A percentile compares a stretch with the other conserved stretches of the same genome.
Conservation (phyloP, 805 yeast genomes). For the Metschnikowia cubensis region DNA sequence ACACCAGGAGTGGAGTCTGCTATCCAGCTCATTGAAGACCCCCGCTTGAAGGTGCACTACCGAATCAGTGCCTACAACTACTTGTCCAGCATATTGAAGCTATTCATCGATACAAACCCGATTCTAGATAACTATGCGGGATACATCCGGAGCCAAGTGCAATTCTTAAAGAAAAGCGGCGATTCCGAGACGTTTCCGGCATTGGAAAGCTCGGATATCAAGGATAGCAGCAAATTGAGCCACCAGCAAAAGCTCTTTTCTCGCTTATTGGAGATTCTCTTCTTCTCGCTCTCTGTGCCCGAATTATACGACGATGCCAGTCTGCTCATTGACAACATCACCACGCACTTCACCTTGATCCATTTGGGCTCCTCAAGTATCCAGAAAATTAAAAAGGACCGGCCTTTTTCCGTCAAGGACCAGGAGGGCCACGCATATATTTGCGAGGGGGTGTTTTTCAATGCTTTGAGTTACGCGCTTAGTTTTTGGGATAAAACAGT, state of each 20-base stretch:
- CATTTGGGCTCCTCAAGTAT: slow-evolving; percentile 71
- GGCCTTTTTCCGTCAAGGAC: slow-evolving; percentile 71
- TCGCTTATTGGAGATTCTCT: slow-evolving; percentile 63
- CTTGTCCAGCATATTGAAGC: slow-evolving; percentile 57
- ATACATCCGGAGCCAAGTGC: slow-evolving; percentile 48
- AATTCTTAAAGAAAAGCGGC: slow-evolving; percentile 37
- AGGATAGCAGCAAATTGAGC: slow-evolving; percentile 47
- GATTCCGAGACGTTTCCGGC: slow-evolving; percentile 29
- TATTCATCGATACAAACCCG: slow-evolving; percentile 58
- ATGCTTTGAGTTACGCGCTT: slow-evolving; percentile 74
- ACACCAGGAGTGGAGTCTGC: slow-evolving; percentile 85
- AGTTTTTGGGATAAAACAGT: slow-evolving; percentile 73
- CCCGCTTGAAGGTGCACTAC: slow-evolving; percentile 58
- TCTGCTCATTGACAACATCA: slow-evolving; percentile 55
- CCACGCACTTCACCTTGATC: slow-evolving; percentile 75
- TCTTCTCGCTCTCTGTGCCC: slow-evolving; percentile 70
- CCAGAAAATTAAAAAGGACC: slow-evolving; percentile 61
- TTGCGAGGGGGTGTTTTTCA: slow-evolving; percentile 65
- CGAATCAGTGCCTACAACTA: slow-evolving; percentile 76
- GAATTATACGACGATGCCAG: slow-evolving; percentile 69
- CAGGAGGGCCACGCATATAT: slow-evolving; percentile 73
- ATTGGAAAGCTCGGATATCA: slow-evolving; percentile 41
- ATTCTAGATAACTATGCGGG: slow-evolving; percentile 42
- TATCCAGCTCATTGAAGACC: slow-evolving; percentile 66
- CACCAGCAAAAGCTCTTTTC: slow-evolving; percentile 64